phyloP scores from a whole-genome alignment of 2,329 filamentous ascomycete species.

The Venturia effusa region DNA sequence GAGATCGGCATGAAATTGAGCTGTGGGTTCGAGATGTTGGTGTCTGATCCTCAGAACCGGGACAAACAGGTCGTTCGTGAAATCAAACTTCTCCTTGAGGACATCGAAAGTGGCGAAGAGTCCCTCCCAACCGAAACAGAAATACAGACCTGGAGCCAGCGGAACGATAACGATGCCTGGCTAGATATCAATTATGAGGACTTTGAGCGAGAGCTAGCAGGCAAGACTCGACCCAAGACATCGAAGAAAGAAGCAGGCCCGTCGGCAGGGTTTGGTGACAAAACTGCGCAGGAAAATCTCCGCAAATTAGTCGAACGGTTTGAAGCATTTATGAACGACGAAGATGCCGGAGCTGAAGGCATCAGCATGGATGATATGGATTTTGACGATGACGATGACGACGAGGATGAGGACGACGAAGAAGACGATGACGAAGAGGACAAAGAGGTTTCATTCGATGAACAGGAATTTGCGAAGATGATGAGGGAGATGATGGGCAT shows the following conservation, averaged over 20 bases:
- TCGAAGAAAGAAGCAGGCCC: background rate
- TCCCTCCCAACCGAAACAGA: slow-evolving; percentile 60
- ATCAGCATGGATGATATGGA: slow-evolving; percentile 61
- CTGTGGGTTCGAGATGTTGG: slow-evolving; percentile 83
- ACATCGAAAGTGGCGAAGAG: slow-evolving; percentile 62
- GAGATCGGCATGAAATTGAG: slow-evolving; percentile 83
- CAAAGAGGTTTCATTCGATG: slow-evolving; percentile 68
- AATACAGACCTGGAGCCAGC: slow-evolving; percentile 58
- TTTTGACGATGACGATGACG: slow-evolving; percentile 45
- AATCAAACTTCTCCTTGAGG: slow-evolving; percentile 64
- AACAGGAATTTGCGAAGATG: slow-evolving; percentile 73
- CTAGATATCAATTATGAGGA: slow-evolving; percentile 84
- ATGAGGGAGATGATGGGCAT: slow-evolving; percentile 89
- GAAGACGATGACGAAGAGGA: slow-evolving; percentile 51
- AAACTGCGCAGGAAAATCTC: slow-evolving; percentile 60
- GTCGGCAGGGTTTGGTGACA: slow-evolving; percentile 44
- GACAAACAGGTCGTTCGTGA: slow-evolving; percentile 62
- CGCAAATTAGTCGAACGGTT: slow-evolving; percentile 91
- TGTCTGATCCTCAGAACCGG: slow-evolving; percentile 54
- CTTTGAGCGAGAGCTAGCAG: slow-evolving; percentile 68
- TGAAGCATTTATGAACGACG: slow-evolving; percentile 81
- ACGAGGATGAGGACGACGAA: too few relatives aligned
- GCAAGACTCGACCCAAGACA: slow-evolving; percentile 18
- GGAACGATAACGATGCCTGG: slow-evolving; percentile 82
- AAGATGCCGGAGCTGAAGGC: slow-evolving; percentile 69